Base-by-base conservation (phyloP, 2,329 filamentous ascomycete genomes). In the Neopestalotiopsis sp. region DNA sequence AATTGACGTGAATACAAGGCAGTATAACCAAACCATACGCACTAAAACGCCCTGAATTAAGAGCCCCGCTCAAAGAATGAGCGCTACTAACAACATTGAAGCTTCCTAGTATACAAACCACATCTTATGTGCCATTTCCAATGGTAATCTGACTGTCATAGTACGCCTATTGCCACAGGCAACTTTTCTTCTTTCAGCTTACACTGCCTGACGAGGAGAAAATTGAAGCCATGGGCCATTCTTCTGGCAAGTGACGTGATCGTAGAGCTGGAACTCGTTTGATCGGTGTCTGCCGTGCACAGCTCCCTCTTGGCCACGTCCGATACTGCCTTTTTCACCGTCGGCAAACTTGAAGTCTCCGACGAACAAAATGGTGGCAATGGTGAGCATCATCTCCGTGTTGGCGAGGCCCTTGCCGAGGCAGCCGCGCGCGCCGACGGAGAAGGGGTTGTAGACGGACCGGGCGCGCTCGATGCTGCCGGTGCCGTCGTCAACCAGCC, bases 211-310 rank as follows among this genome's bases (percentile, higher is more conserved):
- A 3, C 59, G 59, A 28, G 59, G 32, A 7, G 62, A 65, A 20
- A 68, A 68, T 24, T 65, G 62, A 24, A 69, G 13, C 34, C 59
- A 66, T 5, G 67, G 67, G 7, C 67, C 67, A 5, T 56, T 38
- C n/a, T 69, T 69, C 64, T 69, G 67, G 40, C 67, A 40, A n/a
- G 67, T 66, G 34, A 69, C 45, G 10, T 69, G 67, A 17, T 69
- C 67, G 24, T 69, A 66, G 14, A 69, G 63, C 62, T 68, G 67
- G 40, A 59, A 68, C 40, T 68, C 67, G 38, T 68, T 64, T 1
- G 20, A n/a, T 12, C 67, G 42, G 20, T 68, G 67, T 3, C 67
- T 59, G 49, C 67, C 67, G 4, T 65, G 56, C 12, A 40, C 62
- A n/a, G 56, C 62, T 14, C 61, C 24, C 38, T 56, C 3, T 6